Conservation (phyloP, 345 rosid species). For the Clarkia xantiana region DNA sequence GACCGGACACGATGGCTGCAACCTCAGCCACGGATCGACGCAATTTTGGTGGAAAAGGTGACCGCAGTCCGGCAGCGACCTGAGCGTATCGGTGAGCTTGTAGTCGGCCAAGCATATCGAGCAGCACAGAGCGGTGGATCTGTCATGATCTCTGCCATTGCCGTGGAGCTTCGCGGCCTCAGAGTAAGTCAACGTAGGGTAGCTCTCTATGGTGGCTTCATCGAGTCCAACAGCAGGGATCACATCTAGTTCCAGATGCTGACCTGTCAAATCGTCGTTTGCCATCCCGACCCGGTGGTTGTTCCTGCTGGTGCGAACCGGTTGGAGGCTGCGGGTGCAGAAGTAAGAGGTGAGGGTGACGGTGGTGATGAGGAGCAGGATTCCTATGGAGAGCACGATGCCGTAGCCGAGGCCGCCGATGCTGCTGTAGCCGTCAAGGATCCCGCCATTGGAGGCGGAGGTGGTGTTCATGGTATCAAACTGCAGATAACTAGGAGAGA, state of each 20-base stretch:
- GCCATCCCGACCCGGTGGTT: conserved; percentile 2
- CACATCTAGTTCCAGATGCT: conserved; percentile 7
- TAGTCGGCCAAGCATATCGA: conserved; percentile 80
- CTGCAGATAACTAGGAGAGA: conserved; percentile 1
- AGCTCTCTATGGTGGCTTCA: conserved; percentile 54
- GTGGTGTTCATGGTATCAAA: conserved; percentile 12
- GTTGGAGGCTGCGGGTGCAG: conserved; percentile 18
- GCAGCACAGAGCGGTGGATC: conserved; percentile 45
- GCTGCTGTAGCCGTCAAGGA: conserved; percentile 11
- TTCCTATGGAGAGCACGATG: conserved; percentile 27
- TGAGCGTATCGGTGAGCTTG: conserved; percentile 31
- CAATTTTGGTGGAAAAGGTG: conserved; percentile 73
- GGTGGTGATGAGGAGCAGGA: conserved; percentile 28
- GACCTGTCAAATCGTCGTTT: background rate
- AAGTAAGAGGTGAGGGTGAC: conserved; percentile 27
- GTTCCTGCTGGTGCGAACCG: background rate
- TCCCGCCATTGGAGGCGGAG: conserved; percentile 5
- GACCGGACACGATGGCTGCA: conserved; percentile 65
- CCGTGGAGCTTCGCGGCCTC: conserved; percentile 33
- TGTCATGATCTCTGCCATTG: conserved; percentile 5
- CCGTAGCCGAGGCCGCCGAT: conserved; percentile 32
- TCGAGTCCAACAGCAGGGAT: conserved; percentile 52
- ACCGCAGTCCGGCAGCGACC: conserved; percentile 62
- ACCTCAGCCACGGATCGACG: conserved; percentile 70
- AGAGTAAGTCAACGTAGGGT: conserved; percentile 59